Conservation (phyloP, 306 rosid genomes). For the Ochetophila trinervis region DNA sequence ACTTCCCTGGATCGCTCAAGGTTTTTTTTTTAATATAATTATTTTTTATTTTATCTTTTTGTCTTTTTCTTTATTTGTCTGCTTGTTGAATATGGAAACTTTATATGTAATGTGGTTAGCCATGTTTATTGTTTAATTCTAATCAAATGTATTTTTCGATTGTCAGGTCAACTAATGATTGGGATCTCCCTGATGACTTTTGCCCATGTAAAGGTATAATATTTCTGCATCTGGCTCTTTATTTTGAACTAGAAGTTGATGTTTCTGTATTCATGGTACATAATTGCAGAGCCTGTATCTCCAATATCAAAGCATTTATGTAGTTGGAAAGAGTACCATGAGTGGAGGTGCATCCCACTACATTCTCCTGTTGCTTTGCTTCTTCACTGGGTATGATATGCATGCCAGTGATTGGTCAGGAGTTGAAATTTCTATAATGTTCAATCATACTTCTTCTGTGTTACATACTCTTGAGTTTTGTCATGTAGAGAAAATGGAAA, state of each 20-base stretch:
- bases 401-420: constrained; percentile 9
- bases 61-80: not conserved
- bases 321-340: constrained; percentile 75
- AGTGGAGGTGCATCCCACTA: constrained; percentile 77
- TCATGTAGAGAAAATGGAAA: not conserved
- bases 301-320: constrained; percentile 40
- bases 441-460: not conserved
- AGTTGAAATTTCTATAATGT: constrained; percentile 6
- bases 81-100: constrained; percentile 3
- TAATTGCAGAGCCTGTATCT: constrained; percentile 56
- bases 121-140: constrained; percentile 7
- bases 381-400: constrained; percentile 81
- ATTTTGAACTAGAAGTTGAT: constrained; percentile 17
- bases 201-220: constrained; percentile 77
- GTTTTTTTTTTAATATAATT: constrained; percentile 32
- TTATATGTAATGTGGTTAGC: not conserved
- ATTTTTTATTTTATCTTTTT: not conserved
- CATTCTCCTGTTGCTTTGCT: constrained; percentile 78
- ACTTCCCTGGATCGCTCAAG: constrained; percentile 44
- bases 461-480: not conserved
- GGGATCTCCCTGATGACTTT: constrained; percentile 57
- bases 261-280: constrained; percentile 12
- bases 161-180: constrained; percentile 52
- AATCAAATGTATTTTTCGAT: constrained; percentile 7
- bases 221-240: constrained; percentile 23